Evolutionary conservation across 1,284 basidiomycete genomes (phyloP), one percentile per base, ranked within the genome.

Genomic region (Schizophyllum amplum): DNA sequence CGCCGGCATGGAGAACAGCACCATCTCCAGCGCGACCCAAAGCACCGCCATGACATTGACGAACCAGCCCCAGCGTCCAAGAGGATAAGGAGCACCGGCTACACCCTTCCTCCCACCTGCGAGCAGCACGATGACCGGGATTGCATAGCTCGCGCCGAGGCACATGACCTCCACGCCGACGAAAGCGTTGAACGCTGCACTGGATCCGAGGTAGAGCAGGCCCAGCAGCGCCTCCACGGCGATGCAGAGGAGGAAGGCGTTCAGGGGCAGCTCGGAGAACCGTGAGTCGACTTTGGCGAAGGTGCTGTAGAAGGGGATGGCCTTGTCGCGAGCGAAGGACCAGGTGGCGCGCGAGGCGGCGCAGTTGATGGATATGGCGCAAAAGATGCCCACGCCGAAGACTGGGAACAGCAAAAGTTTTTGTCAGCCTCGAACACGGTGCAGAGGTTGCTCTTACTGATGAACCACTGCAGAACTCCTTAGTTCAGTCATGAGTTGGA

Each of bases 261-360:
- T 80, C 47, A 81, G 68, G 0, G 81, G 82, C 2, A 84, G 77
- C 3, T 50, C 48, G 21, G 4, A 21, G 20, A 21, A 24, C 13
- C 48, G 48, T 9, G 20, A 11, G 62, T 80, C 76, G 61, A 85
- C 73, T 26, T 69, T 70, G 1, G 80, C 67, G 65, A 87, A 83
- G 52, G 75, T 65, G 1, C 56, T 52, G 24, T 80, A 77, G 62
- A 85, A 79, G 1, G 84, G 85, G 21, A 89, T 75, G 6, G 84
- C 86, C 55, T 75, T 72, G 69, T 90, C 88, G 1, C 86, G 75
- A 0, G 87, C 86, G 61, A 90, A 88, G 42, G 82, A 81, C 73
- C 83, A 85, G 1, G 81, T 82, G 65, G 86, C 83, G 20, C 87
- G 78, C 1, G 84, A 86, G 11, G 82, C 79, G 1, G 82, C 83